phyloP scores from a whole-genome alignment of 2,329 filamentous ascomycete genomes.

The Triangularia setosa region DNA sequence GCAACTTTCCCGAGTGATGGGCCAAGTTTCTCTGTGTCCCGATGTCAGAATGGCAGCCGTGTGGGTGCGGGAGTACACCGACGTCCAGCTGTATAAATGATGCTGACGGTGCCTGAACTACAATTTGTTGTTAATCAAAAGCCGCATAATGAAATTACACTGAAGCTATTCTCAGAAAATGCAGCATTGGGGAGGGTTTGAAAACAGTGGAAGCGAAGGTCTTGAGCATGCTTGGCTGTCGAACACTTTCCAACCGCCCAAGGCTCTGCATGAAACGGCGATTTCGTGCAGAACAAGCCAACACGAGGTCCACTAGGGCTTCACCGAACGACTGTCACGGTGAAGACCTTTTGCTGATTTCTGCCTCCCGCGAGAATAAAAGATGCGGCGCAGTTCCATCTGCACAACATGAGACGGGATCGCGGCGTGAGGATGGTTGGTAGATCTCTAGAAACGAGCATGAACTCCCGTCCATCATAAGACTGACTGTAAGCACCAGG shows the following conservation, averaged over 20 bases:
- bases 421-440: constrained; percentile 1
- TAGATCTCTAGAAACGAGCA: neutral
- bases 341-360: neutral
- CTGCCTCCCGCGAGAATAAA: constrained; percentile 8
- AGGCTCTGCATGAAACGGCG: neutral
- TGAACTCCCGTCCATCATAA: neutral
- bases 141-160: constrained; percentile 9
- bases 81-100: no score
- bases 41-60: neutral
- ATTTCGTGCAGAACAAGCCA: neutral
- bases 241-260: neutral
- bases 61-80: no score
- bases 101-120: constrained; percentile 3
- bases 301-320: neutral
- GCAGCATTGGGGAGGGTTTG: neutral
- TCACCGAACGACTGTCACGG: neutral
- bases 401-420: constrained; percentile 7
- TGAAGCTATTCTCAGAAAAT: constrained; percentile 10
- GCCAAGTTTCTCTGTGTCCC: neutral
- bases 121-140: constrained; percentile 11
- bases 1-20: neutral
- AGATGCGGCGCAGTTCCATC: constrained; percentile 6
- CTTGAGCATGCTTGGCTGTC: neutral
- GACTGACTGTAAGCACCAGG: neutral
- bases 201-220: constrained; percentile 5